Base-by-base conservation (phyloP, 768 basidiomycete species). In the Termitomyces sp. region DNA sequence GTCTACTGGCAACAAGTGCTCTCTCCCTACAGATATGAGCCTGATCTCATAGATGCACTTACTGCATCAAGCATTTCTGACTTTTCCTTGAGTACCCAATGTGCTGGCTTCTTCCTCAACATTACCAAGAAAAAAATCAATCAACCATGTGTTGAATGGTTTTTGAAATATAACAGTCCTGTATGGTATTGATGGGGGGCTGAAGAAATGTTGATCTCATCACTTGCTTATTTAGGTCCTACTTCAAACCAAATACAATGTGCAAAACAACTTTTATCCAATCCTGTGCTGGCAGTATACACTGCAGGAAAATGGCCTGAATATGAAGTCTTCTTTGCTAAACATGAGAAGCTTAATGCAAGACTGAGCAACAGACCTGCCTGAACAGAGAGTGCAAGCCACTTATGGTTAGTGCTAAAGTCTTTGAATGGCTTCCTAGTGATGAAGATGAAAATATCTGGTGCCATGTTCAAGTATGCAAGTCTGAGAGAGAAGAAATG, bases 341-440 rank as follows among this genome's bases (percentile, higher is more conserved):
- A 5, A 2, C 46, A 42, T 8, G 12, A 45, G 3, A 9, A 48
- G 50, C 38, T 9, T 4, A 58, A 58, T 25, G 9, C 15, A 4
- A 29, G 32, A n/a, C 11, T n/a, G 31, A 54, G 14, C 36, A 25
- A 11, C 50, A 51, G 52, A 52, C 20, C 20, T 12, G 15, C 17
- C 12, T 58, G 29, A 50, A 49, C 17, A 37, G 47, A 31, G 57
- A 58, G 34, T 32, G 32, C 11, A 42, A 60, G 5, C 64, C 53
- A 2, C 56, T 53, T 4, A 46, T 38, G 2, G 40, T 43, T 5
- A 55, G 46, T 36, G 58, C 58, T 10, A 57, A 57, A 34, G 60
- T 65, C 10, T 65, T 59, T 57, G 48, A 45, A 43, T 65, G 61
- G 60, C 36, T n/a, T 4, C 5, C 6, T 15, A 34, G 32, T 14